A percentile compares a stretch with the other conserved stretches of the same genome.
Evolutionary conservation across 768 basidiomycete species (phyloP).

Genomic region (Tylopilus plumbeoviolaceoides): DNA sequence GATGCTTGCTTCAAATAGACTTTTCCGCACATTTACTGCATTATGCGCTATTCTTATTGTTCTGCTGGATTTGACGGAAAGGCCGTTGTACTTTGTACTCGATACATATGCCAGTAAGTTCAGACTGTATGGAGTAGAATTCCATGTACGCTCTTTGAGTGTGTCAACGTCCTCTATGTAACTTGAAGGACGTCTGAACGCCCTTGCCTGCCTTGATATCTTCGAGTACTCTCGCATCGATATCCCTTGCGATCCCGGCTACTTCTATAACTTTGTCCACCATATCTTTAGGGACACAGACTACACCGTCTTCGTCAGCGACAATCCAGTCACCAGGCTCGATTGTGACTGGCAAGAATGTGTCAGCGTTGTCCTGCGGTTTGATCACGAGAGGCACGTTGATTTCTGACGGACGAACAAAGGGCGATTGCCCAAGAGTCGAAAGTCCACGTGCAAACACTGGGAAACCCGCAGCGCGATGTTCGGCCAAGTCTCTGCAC

Average conservation of each 20-base stretch:
- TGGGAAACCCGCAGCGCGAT: constrained; percentile 63
- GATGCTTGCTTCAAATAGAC: constrained; percentile 7
- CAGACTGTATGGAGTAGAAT: not conserved
- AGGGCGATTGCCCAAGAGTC: constrained; percentile 82
- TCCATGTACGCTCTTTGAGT: not conserved
- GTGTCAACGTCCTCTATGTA: constrained; percentile 54
- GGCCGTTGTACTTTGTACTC: constrained; percentile 17
- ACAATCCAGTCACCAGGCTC: constrained; percentile 78
- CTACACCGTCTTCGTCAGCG: constrained; percentile 88
- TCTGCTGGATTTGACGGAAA: constrained; percentile 18
- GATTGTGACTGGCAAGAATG: constrained; percentile 54
- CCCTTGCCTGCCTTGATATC: constrained; percentile 77
- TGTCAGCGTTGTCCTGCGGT: constrained; percentile 29
- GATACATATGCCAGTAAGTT: constrained; percentile 19
- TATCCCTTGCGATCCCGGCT: constrained; percentile 53
- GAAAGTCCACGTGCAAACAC: constrained; percentile 82
- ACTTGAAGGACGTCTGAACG: constrained; percentile 72
- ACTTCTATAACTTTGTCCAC: constrained; percentile 52
- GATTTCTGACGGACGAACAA: constrained; percentile 74
- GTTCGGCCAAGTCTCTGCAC: constrained; percentile 81
- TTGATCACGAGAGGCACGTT: constrained; percentile 58
- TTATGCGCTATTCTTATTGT: constrained; percentile 13
- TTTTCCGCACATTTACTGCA: not conserved
- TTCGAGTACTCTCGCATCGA: constrained; percentile 67
- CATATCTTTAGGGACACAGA: constrained; percentile 62